These are phyloP conservation scores for Ascochyta koolunga DNA, from an alignment of 2,329 filamentous ascomycete species.

Conservation along the genomic window DNA sequence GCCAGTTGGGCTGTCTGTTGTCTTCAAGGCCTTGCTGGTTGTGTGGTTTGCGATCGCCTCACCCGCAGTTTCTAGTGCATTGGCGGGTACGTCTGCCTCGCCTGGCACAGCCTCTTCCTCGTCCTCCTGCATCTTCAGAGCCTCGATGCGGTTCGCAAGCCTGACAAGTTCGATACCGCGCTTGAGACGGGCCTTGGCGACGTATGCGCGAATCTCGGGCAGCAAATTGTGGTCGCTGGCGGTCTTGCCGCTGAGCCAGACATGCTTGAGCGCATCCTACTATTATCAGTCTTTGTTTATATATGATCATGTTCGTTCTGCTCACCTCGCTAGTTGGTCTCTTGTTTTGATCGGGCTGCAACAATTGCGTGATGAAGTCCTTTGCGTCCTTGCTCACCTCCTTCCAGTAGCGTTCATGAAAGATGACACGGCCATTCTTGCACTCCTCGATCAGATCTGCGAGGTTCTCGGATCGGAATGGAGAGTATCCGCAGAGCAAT, in stretches of 20 bases:
- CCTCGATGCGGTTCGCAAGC: conserved; percentile 91
- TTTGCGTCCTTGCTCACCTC: conserved; percentile 96
- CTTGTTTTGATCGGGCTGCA: conserved; percentile 78
- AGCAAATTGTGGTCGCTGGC: conserved; percentile 96
- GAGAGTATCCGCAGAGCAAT: conserved; percentile 95
- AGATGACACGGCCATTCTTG: conserved; percentile 80
- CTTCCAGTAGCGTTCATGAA: conserved; percentile 98
- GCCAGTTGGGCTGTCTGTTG: conserved; percentile 8
- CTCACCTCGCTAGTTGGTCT: conserved; percentile 77
- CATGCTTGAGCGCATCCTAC: conserved; percentile 77
- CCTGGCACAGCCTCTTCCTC: conserved; percentile 73
- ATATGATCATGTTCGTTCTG: background rate
- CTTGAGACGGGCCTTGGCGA: conserved; percentile 86
- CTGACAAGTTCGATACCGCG: conserved; percentile 96
- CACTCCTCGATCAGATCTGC: conserved; percentile 95
- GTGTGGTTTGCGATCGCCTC: conserved; percentile 48
- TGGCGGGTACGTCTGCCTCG: conserved; percentile 65
- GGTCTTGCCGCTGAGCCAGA: conserved; percentile 89
- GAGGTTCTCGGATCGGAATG: conserved; percentile 93
- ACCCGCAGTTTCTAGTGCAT: conserved; percentile 63
- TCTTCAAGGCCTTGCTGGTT: conserved; percentile 29
- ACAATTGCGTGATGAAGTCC: conserved; percentile 83
- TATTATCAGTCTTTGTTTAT: conserved; percentile 18
- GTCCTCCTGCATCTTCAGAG: conserved; percentile 91
- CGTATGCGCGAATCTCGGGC: conserved; percentile 94